Evolutionary conservation across 2,329 filamentous ascomycete genomes (phyloP), one percentile per base, ranked within the genome.

Genomic region (Lasiodiplodia citricola): DNA sequence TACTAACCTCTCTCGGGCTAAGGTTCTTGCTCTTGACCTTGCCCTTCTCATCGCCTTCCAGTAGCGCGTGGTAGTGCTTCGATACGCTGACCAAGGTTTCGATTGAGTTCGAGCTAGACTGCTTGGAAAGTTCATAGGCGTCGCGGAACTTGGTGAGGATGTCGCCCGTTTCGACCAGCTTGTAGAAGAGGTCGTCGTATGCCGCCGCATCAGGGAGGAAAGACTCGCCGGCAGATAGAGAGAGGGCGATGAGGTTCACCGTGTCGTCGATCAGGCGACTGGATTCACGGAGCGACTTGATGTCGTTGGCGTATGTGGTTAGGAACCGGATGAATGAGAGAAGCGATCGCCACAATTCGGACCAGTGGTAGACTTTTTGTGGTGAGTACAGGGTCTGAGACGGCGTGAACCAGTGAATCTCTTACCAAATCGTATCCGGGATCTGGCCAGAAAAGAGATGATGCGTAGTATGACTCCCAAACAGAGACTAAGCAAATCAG

Each of bases 181-280:
- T 99, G 87, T 99, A 99, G 82, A 99, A 98, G 0, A 99, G 85
- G 76, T 99, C 96, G 75, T 99, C 96, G 79, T 98, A 98, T 1
- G 93, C 90, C 21, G 92, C 88, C 0, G 94, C 90, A 37, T 92
- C 92, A 0, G 95, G 96, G 8, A 99, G 86, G 80, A 99, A 98
- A 2, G 92, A 90, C 78, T 98, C 96, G 7, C 96, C 96, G 2
- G 90, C 88, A 1, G 92, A 96, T 8, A 99, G 85, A 2, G 93
- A 92, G 50, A 97, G 87, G 1, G 93, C 93, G 50, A 97, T 85
- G 6, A 97, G 83, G 75, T 96, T 94, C 64, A 96, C 90, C 1
- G 97, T 87, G 41, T 90, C 87, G 73, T 92, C 90, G 18, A 96
- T 87, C 31, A 98, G 86, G 13, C 87, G 88, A 54, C 90, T 86